A percentile compares a stretch with the other conserved stretches of the same genome.
Conservation (phyloP, 345 rosid genomes). For the Hibiscus tridactylites region DNA sequence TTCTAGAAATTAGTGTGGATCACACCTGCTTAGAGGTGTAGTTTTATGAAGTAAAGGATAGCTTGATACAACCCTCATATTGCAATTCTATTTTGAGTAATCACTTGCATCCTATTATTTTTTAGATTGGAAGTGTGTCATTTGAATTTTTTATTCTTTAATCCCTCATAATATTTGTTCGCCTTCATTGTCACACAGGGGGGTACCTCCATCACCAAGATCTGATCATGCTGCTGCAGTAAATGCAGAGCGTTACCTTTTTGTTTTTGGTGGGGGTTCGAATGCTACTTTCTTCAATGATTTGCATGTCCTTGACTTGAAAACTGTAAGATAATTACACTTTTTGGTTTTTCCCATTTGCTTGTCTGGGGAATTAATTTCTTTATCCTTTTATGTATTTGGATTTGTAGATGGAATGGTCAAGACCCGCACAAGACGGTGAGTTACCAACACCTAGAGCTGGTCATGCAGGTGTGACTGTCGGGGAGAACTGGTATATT, state of each 20-base stretch:
- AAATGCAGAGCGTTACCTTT: conserved; percentile 89
- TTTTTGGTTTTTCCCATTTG: conserved; percentile 5
- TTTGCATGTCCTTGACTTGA: conserved; percentile 92
- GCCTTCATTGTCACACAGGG: conserved; percentile 43
- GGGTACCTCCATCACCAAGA: conserved; percentile 92
- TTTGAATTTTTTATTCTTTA: conserved; percentile 8
- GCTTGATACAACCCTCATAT: background rate
- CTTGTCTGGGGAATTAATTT: background rate
- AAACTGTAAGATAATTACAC: conserved; percentile 63
- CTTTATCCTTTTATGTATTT: conserved; percentile 13
- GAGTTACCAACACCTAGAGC: conserved; percentile 83
- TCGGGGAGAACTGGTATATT: conserved; percentile 98
- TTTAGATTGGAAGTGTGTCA: conserved; percentile 8
- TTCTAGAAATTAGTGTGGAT: background rate
- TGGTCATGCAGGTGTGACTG: conserved; percentile 92
- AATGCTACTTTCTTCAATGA: conserved; percentile 91
- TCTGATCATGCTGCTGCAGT: conserved; percentile 98
- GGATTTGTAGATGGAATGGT: conserved; percentile 87
- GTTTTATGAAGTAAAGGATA: background rate
- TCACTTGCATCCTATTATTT: conserved; percentile 5
- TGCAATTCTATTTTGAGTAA: background rate
- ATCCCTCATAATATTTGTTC: conserved; percentile 7
- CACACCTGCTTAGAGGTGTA: background rate
- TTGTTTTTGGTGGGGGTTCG: conserved; percentile 95
- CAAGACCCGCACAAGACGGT: conserved; percentile 86